Percentiles rank a stretch among this genome's conserved stretches.
These are phyloP conservation scores for Dipodascopsis tothii DNA, from an alignment of 805 yeast species.

Conservation along the genomic window DNA sequence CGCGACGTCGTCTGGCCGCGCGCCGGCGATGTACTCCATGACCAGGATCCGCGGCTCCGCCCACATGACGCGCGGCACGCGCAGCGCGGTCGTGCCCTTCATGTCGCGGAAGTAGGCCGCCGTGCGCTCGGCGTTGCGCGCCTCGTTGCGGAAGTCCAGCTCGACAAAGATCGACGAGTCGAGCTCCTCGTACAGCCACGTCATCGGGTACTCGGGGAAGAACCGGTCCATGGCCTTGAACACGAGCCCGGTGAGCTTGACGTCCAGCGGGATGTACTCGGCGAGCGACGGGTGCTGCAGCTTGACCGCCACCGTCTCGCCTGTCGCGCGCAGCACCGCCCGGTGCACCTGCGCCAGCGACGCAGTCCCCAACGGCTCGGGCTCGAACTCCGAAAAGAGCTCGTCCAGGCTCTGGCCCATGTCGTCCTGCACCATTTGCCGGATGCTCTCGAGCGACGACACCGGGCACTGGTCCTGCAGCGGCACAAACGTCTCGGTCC, in stretches of 20 bases:
- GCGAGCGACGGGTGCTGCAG: constrained; percentile 83
- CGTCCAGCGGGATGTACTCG: constrained; percentile 86
- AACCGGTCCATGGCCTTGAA: constrained; percentile 65
- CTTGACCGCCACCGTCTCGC: constrained; percentile 82
- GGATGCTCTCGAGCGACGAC: constrained; percentile 63
- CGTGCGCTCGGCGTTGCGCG: constrained; percentile 68
- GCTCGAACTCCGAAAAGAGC: constrained; percentile 57
- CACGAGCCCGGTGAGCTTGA: constrained; percentile 66
- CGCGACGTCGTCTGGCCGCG: constrained; percentile 67
- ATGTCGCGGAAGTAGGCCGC: constrained; percentile 55
- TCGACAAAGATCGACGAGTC: constrained; percentile 84
- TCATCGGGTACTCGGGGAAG: constrained; percentile 88
- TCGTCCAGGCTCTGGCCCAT: constrained; percentile 55
- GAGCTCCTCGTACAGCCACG: constrained; percentile 94
- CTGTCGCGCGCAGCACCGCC: constrained; percentile 53
- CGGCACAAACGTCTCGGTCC: constrained; percentile 94
- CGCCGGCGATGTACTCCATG: constrained; percentile 66
- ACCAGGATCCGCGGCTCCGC: constrained; percentile 67
- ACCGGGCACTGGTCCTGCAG: constrained; percentile 85
- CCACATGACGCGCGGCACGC: constrained; percentile 64
- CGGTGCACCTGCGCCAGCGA: constrained; percentile 92
- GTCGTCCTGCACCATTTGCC: constrained; percentile 59
- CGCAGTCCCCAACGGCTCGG: constrained; percentile 85
- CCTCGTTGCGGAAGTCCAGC: constrained; percentile 80
- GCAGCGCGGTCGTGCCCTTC: constrained; percentile 55